Base-by-base conservation (phyloP, 257 asterid genomes). In the Misopates orontium region DNA sequence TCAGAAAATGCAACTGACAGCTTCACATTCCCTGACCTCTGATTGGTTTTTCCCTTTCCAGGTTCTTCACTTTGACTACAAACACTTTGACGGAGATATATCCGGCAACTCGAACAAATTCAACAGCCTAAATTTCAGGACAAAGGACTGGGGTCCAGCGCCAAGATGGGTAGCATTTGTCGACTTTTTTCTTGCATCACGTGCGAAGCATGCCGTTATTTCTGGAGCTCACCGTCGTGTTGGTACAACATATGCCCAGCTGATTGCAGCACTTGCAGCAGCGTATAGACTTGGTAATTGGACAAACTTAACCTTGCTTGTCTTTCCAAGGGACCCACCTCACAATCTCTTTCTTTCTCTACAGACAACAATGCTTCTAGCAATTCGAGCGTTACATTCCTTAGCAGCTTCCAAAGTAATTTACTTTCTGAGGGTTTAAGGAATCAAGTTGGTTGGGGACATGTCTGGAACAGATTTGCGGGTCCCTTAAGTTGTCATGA, bases 141-240 rank as follows among this genome's bases (percentile, higher is more conserved):
- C 52, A 4, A 83, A 72, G 73, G 99, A 94, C 75, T 94, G 99
- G 97, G 99, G 99, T 7, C 91, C 97, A 56, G 97, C 96, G 24
- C 99, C 99, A 32, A 83, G 97, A 79, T 94, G 99, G 99, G 99
- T 86, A 61, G 99, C 99, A 55, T 88, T 94, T 71, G 96, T 90
- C 18, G 99, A 94, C 77, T 94, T 94, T 84, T 94, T 94, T 59
- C 96, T 94, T 1, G 96, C 99, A 22, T 78, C 99, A 24, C 91
- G 91, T 8, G 91, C 93, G 42, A 90, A 83, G 69, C 87, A 88
- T 64, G 93, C 88, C 20, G 87, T 90, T 24, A 58, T 93, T 47
- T 79, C 99, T 8, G 99, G 97, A 62, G 99, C 99, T 52, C 94
- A 88, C 76, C 79, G 92, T 69, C 99, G 96, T 50, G 96, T 93